phyloP scores from a whole-genome alignment of 2,329 filamentous ascomycete species.

The Verticillium isaacii region DNA sequence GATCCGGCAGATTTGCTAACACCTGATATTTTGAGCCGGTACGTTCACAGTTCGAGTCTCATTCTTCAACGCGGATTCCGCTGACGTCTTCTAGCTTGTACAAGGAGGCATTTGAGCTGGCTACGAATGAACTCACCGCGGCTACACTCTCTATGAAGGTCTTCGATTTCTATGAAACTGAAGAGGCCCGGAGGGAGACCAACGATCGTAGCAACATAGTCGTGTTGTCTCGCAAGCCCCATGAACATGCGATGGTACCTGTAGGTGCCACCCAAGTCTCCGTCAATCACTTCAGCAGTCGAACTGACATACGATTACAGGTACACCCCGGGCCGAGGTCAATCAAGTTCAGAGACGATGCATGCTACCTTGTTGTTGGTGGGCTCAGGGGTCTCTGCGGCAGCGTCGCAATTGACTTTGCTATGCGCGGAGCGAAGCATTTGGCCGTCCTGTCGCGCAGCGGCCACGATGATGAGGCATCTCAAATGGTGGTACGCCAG shows the following conservation, averaged over 20 bases:
- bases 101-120: not conserved
- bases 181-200: not conserved
- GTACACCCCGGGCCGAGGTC: not conserved
- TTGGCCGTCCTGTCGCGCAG: conserved; percentile 23
- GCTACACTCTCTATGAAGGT: not conserved
- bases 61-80: too few species aligned
- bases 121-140: too few species aligned
- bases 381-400: conserved; percentile 30
- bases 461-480: conserved; percentile 21
- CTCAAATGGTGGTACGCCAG: conserved; percentile 14
- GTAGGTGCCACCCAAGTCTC: not conserved
- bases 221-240: conserved; percentile 13
- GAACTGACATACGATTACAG: not conserved
- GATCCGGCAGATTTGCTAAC: not conserved
- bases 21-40: not conserved
- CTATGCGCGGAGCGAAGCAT: conserved; percentile 24
- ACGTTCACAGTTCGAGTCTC: not conserved
- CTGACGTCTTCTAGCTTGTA: not conserved
- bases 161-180: not conserved
- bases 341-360: conserved; percentile 13
- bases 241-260: not conserved
- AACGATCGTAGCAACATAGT: conserved; percentile 37
- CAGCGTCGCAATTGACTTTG: conserved; percentile 25
- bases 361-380: conserved; percentile 30
- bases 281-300: too few species aligned